A percentile compares a stretch with the other conserved stretches of the same genome.
Evolutionary conservation across 2,329 filamentous ascomycete genomes (phyloP).

Genomic region (Fusarium sp.): DNA sequence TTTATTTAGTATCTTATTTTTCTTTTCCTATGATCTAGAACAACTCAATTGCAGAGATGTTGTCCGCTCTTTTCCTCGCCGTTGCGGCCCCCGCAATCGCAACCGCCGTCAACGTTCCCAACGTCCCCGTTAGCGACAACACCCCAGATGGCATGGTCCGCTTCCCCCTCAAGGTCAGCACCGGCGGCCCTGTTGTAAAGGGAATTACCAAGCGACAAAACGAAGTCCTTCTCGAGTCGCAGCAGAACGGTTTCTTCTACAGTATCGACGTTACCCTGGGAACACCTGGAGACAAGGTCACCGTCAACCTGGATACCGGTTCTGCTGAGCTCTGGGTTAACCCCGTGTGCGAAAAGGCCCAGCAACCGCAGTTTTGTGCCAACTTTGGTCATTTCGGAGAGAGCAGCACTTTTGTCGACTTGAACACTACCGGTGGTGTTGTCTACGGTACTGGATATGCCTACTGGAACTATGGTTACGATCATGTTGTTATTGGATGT

Average conservation of each 20-base stretch:
- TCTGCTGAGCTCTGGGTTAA: constrained; percentile 59
- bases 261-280: constrained; percentile 54
- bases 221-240: constrained; percentile 40
- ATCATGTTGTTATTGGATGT: constrained; percentile 51
- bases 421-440: constrained; percentile 43
- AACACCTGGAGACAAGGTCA: constrained; percentile 53
- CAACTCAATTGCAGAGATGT: constrained; percentile 41
- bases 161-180: constrained; percentile 47
- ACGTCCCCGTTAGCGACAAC: constrained; percentile 21
- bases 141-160: constrained; percentile 43
- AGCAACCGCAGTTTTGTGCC: constrained; percentile 46
- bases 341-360: constrained; percentile 52
- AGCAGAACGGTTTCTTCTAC: constrained; percentile 53
- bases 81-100: constrained; percentile 47
- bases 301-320: constrained; percentile 57
- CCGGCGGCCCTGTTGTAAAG: constrained; percentile 47
- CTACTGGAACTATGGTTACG: constrained; percentile 51
- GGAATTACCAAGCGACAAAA: constrained; percentile 47
- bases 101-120: constrained; percentile 25
- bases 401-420: constrained; percentile 47
- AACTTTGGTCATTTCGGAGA: constrained; percentile 48
- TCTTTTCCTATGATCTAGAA: neutral
- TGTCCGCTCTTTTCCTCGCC: constrained; percentile 49
- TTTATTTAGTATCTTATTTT: neutral
- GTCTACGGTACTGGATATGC: constrained; percentile 51